Evolutionary conservation across 495 filamentous ascomycete species (phyloP).

Genomic region (Lasiosphaeria ovina): DNA sequence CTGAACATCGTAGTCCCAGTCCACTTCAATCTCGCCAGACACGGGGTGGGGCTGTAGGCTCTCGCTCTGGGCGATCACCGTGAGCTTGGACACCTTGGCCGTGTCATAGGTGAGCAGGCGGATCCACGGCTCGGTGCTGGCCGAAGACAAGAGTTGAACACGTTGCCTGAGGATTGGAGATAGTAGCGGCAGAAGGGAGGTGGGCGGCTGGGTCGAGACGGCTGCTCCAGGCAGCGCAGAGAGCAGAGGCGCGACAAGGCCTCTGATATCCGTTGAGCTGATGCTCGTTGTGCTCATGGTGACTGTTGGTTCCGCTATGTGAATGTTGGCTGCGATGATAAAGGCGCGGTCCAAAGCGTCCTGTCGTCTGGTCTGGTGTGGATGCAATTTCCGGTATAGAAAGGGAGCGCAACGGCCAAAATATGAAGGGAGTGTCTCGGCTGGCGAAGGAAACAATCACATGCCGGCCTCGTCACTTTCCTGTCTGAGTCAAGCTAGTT

Average conservation of each 20-base stretch:
- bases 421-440: no score
- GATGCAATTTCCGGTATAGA: background rate
- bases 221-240: slow-evolving; percentile 84
- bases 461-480: no score
- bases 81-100: slow-evolving; percentile 64
- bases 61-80: slow-evolving; percentile 61
- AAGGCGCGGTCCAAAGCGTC: background rate
- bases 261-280: slow-evolving; percentile 60
- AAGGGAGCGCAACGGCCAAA: background rate
- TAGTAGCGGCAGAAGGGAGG: slow-evolving; percentile 74
- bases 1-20: slow-evolving; percentile 60
- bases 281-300: slow-evolving; percentile 42
- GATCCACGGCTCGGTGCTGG: slow-evolving; percentile 78
- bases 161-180: slow-evolving; percentile 90
- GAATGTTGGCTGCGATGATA: background rate
- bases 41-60: slow-evolving; percentile 84
- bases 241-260: slow-evolving; percentile 71
- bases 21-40: slow-evolving; percentile 83
- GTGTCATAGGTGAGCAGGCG: slow-evolving; percentile 82
- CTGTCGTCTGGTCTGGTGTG: background rate
- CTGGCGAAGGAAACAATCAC: no score
- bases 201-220: slow-evolving; percentile 71
- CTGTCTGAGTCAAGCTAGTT: no score
- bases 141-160: slow-evolving; percentile 69
- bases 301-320: slow-evolving; percentile 8